phyloP scores from a whole-genome alignment of 495 filamentous ascomycete species.

The Neurospora tetrasperma region DNA sequence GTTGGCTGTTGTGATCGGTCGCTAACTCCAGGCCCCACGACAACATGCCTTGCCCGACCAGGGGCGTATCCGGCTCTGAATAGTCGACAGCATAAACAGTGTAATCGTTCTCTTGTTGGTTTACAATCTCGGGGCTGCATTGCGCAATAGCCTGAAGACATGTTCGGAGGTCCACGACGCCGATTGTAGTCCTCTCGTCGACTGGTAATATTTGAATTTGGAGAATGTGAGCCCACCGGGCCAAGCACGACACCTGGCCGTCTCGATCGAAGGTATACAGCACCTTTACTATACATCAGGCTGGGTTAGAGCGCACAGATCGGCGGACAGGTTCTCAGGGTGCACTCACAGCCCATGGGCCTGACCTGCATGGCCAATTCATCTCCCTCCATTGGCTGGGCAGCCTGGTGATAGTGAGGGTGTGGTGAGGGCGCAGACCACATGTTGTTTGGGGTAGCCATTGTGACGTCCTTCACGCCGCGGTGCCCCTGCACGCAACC shows the following conservation, averaged over 20 bases:
- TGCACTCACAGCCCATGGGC: conserved; percentile 42
- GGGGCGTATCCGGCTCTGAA: conserved; percentile 83
- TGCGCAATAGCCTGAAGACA: conserved; percentile 76
- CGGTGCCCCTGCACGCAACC: conserved; percentile 9
- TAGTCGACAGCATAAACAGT: conserved; percentile 96
- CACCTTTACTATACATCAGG: conserved; percentile 63
- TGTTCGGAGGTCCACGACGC: conserved; percentile 80
- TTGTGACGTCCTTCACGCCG: conserved; percentile 11
- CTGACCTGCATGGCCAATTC: conserved; percentile 36
- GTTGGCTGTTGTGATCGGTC: conserved; percentile 41
- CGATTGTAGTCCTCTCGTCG: conserved; percentile 63
- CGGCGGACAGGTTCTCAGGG: not conserved
- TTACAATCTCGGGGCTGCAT: conserved; percentile 77
- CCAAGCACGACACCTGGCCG: conserved; percentile 81
- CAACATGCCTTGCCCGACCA: conserved; percentile 93
- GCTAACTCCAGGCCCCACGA: conserved; percentile 63
- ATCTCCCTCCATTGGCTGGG: conserved; percentile 37
- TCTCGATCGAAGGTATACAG: conserved; percentile 93
- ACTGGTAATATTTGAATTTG: conserved; percentile 69
- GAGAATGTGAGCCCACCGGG: conserved; percentile 74
- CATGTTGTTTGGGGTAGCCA: conserved; percentile 16
- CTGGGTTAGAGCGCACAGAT: conserved; percentile 13
- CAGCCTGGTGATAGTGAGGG: conserved; percentile 1
- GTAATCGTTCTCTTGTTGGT: conserved; percentile 77
- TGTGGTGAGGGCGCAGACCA: conserved; percentile 21